Evolutionary conservation across 768 basidiomycete genomes (phyloP), one percentile per base, ranked within the genome.

Genomic region (Termitomyces sp.): DNA sequence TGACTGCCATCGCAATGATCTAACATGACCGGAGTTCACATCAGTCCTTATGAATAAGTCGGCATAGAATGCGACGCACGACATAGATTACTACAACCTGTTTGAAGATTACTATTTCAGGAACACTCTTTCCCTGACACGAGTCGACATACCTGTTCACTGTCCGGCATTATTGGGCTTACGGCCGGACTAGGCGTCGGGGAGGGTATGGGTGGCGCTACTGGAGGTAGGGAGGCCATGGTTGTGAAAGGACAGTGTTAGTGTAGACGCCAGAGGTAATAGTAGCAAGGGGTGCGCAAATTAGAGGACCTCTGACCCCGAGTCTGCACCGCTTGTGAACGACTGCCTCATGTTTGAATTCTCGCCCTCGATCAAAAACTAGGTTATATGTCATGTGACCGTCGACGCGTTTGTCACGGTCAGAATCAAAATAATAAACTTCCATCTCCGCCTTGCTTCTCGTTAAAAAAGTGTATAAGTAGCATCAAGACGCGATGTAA

Each of bases 1-100:
- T 83, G 61, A 94, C 91, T 54, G 89, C 84, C 79, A 89, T 93
- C 55, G 93, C 90, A 57, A 92, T 85, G 54, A 92, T 88, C 91
- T 93, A 69, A 36, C 54, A 55, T 55, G 28, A n/a, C 40, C 33
- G 57, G 54, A 54, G 35, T 56, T 28, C 40, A 38, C 39, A 24
- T 63, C 42, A 64, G 39, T 35, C 56, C 33, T 39, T 33, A 18
- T 40, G 24, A 53, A 20, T n/a, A 33, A 45, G 32, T 45, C 13
- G 16, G 55, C 16, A 39, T 44, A 15, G 38, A 59, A 20, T 49
- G 58, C 35, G 58, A 81, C 89, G 66, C 74, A 91, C 90, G 59
- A 91, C 89, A 66, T 90, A 91, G 65, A 91, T 76, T 38, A 90
- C 85, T 46, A 90, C 87, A 59, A 87, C 83, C 90, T 91, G 73